A percentile compares a stretch with the other conserved stretches of the same genome.
Evolutionary conservation across 257 asterid species (phyloP).

Genomic region (Sherardia arvensis): DNA sequence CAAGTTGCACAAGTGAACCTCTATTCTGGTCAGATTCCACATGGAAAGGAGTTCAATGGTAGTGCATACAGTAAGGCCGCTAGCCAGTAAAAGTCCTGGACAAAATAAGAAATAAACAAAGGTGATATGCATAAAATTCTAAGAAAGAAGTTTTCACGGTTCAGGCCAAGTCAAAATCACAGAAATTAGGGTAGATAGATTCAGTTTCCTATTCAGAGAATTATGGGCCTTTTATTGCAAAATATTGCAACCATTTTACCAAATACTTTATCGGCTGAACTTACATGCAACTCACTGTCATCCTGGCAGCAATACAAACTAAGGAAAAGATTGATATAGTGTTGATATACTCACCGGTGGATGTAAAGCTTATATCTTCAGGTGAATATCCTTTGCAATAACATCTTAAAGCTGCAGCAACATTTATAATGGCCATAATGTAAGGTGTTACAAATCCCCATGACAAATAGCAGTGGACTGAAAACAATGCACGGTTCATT

Average conservation of each 20-base stretch:
- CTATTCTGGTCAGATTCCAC: slow-evolving; percentile 99
- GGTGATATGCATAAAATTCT: neutral
- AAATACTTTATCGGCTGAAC: neutral
- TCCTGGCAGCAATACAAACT: neutral
- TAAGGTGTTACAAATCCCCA: slow-evolving; percentile 93
- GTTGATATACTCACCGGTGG: slow-evolving; percentile 43
- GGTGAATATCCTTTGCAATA: slow-evolving; percentile 41
- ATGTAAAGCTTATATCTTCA: slow-evolving; percentile 47
- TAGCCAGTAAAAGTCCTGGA: slow-evolving; percentile 57
- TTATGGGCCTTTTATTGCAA: neutral
- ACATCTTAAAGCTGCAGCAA: slow-evolving; percentile 65
- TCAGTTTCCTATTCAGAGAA: neutral
- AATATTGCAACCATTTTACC: neutral
- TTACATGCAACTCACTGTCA: neutral
- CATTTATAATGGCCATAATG: slow-evolving; percentile 62
- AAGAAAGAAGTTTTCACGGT: slow-evolving; percentile 1
- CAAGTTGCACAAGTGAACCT: slow-evolving; percentile 84
- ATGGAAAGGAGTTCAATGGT: slow-evolving; percentile 75
- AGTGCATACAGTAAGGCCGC: slow-evolving; percentile 58
- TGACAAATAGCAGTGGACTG: slow-evolving; percentile 80
- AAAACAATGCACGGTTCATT: slow-evolving; percentile 91
- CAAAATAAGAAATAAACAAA: slow-evolving; percentile 6
- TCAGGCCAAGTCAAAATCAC: neutral
- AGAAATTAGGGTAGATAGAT: neutral
- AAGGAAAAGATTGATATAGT: neutral